Evolutionary conservation across 192 early-diverging fungal genomes (phyloP).

Genomic region (Diversispora eburnea): DNA sequence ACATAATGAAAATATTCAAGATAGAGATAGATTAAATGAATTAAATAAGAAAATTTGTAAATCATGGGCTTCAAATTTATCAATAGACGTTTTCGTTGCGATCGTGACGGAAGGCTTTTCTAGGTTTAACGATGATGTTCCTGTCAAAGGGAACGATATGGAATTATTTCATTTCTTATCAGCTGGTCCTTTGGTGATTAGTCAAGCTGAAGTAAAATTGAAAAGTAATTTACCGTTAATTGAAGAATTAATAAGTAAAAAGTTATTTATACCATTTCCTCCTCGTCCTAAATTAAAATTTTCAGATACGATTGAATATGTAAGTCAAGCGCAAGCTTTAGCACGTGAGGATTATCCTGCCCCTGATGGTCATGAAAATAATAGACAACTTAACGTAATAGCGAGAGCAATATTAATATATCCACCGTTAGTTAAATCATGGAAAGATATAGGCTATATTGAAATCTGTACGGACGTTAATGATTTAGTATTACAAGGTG

Average conservation of each 20-base stretch:
- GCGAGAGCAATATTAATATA: constrained; percentile 2
- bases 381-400: constrained; percentile 19
- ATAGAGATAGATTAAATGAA: too few relatives aligned
- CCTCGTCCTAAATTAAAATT: too few relatives aligned
- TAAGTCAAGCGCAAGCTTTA: not conserved
- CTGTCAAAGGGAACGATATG: not conserved
- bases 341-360: not conserved
- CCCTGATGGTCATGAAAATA: not conserved
- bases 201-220: not conserved
- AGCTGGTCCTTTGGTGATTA: not conserved
- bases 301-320: not conserved
- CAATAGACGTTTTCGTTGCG: too few relatives aligned
- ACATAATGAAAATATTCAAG: too few relatives aligned
- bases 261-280: not conserved
- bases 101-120: too few relatives aligned
- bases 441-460: not conserved
- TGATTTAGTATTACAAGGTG: constrained; percentile 13
- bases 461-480: constrained; percentile 20
- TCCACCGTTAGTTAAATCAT: not conserved
- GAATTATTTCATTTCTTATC: constrained; percentile 8
- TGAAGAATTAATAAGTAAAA: not conserved
- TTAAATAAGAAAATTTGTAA: too few relatives aligned
- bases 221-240: not conserved
- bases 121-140: too few relatives aligned
- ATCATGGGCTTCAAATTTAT: too few relatives aligned